A percentile compares a stretch with the other conserved stretches of the same genome.
phyloP scores from a whole-genome alignment of 441 rosid species.

The Mallotus japonicus region DNA sequence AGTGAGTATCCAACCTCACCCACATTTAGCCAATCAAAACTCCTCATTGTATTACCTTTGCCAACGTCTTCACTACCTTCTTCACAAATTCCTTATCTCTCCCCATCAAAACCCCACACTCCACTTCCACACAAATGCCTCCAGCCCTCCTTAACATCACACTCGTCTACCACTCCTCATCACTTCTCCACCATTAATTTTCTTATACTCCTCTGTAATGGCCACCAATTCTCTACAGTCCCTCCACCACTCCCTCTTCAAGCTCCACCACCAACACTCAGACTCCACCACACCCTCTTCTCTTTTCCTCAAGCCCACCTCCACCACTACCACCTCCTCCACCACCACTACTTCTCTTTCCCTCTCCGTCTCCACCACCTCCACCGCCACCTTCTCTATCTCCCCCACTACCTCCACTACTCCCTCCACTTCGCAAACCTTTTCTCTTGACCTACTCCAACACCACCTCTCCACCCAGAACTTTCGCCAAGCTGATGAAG shows the following conservation, averaged over 20 bases:
- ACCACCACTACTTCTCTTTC: conserved; percentile 31
- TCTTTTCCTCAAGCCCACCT: conserved; percentile 39
- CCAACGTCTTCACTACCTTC: conserved; percentile 26
- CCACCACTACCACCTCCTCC: conserved; percentile 27
- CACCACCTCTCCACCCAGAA: conserved; percentile 58
- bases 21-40: conserved; percentile 51
- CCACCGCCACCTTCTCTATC: conserved; percentile 28
- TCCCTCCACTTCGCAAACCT: conserved; percentile 44
- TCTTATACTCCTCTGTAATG: no score
- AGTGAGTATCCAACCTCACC: conserved; percentile 50
- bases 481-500: conserved; percentile 84
- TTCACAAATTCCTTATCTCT: conserved; percentile 33
- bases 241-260: conserved; percentile 22
- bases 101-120: background rate
- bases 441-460: conserved; percentile 59
- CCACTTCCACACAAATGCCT: no score
- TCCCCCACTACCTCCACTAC: conserved; percentile 36
- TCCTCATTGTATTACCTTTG: conserved; percentile 31
- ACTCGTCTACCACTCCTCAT: no score
- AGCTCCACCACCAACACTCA: conserved; percentile 17
- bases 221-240: conserved; percentile 44
- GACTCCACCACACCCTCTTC: conserved; percentile 23
- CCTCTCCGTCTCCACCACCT: conserved; percentile 35
- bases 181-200: no score
- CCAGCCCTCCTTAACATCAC: no score